Conservation (phyloP, 805 yeast species). For the Lipomyces starkeyi region DNA sequence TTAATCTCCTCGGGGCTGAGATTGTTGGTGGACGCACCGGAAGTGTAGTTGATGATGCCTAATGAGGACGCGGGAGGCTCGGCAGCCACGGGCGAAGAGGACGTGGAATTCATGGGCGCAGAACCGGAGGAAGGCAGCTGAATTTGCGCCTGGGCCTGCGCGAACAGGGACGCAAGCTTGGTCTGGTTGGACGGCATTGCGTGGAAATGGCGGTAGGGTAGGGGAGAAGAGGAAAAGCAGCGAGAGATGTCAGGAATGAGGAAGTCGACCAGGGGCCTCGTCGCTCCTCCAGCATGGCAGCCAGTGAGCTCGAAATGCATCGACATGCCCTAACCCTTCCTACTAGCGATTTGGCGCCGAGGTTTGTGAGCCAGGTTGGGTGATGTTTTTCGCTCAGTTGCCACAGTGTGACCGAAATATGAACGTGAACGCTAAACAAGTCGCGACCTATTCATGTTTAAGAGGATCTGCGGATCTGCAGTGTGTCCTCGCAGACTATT, state of each 20-base stretch:
- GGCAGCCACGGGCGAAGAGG: conserved; percentile 13
- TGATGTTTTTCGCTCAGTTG: too few relatives aligned
- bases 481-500: too few relatives aligned
- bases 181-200: conserved; percentile 33
- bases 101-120: conserved; percentile 17
- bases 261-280: background rate
- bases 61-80: conserved; percentile 18
- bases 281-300: background rate
- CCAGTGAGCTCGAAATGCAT: background rate
- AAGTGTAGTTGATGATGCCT: conserved; percentile 27
- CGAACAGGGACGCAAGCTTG: conserved; percentile 34
- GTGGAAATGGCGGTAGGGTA: background rate
- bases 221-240: background rate
- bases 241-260: background rate
- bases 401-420: too few relatives aligned
- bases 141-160: conserved; percentile 38
- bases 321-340: background rate
- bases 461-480: too few relatives aligned
- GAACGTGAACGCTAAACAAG: too few relatives aligned
- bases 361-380: too few relatives aligned
- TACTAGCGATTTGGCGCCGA: background rate
- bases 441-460: too few relatives aligned
- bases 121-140: conserved; percentile 23
- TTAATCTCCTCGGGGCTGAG: conserved; percentile 21
- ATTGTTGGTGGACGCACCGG: conserved; percentile 17